A percentile compares a stretch with the other conserved stretches of the same genome.
Conservation (phyloP, 139 green algal genomes). For the Tetraselmis chui region DNA sequence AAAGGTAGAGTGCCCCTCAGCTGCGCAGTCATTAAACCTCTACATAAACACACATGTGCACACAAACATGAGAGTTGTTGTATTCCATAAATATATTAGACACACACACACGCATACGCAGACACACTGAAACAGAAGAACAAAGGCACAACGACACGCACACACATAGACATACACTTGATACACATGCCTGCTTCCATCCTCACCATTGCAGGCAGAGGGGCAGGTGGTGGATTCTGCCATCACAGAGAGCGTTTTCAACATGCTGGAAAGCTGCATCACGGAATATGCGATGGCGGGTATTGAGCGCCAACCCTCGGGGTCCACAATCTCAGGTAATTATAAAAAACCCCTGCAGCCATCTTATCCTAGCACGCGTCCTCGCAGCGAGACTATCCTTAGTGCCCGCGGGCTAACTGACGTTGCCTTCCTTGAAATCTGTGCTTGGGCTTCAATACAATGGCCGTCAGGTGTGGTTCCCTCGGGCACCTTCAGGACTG, state of each 20-base stretch:
- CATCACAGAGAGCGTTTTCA: constrained; percentile 70
- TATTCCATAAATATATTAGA: not conserved
- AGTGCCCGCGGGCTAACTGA: not conserved
- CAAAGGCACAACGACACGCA: too few relatives aligned
- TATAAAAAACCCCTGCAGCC: not conserved
- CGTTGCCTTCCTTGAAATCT: not conserved
- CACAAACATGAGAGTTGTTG: too few relatives aligned
- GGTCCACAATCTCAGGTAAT: constrained; percentile 56
- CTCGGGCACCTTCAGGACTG: constrained; percentile 49
- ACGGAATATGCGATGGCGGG: constrained; percentile 41
- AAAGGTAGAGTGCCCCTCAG: not conserved
- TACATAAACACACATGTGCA: too few relatives aligned
- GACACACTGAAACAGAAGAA: too few relatives aligned
- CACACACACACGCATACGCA: too few relatives aligned
- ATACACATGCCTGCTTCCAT: too few relatives aligned
- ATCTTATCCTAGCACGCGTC: too few relatives aligned
- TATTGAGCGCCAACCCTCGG: constrained; percentile 40
- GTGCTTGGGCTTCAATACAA: too few relatives aligned
- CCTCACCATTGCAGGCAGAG: too few relatives aligned
- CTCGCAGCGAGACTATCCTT: not conserved
- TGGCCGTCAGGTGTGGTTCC: constrained; percentile 73
- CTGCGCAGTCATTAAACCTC: too few relatives aligned
- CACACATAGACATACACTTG: too few relatives aligned
- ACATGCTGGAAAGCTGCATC: constrained; percentile 71
- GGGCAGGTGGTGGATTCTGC: constrained; percentile 68